Conservation (phyloP, 306 rosid genomes). For the Rosa chinensis region DNA sequence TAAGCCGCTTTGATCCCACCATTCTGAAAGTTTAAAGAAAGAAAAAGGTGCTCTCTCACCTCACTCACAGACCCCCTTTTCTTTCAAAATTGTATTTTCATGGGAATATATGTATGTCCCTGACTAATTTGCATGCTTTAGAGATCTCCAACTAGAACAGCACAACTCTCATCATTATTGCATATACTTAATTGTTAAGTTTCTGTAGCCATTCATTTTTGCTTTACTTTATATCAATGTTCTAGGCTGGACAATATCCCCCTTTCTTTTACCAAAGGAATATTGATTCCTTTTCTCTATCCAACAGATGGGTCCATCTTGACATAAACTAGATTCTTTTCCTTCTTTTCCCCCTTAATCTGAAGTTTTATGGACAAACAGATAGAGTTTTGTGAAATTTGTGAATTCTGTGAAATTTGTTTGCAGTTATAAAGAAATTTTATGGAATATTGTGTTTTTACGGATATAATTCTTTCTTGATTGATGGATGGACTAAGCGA, state of each 20-base stretch:
- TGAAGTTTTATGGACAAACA: background rate
- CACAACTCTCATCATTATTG: constrained; percentile 33
- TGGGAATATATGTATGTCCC: constrained; percentile 3
- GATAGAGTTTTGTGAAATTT: no score
- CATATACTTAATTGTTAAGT: constrained; percentile 61
- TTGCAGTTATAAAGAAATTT: no score
- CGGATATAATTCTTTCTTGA: background rate
- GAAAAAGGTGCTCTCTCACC: constrained; percentile 17
- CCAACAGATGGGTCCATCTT: constrained; percentile 18
- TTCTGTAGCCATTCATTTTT: constrained; percentile 25
- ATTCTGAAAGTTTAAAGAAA: constrained; percentile 26
- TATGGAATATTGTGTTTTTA: background rate
- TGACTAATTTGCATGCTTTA: constrained; percentile 16
- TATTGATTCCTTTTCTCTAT: constrained; percentile 25
- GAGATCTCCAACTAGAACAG: constrained; percentile 25
- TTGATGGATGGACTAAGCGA: background rate
- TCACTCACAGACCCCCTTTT: background rate
- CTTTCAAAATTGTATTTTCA: constrained; percentile 3
- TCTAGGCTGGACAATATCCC: constrained; percentile 54
- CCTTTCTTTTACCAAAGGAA: constrained; percentile 44
- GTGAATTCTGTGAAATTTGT: no score
- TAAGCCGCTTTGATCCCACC: constrained; percentile 13
- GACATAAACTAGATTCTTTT: background rate
- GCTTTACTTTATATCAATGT: constrained; percentile 34
- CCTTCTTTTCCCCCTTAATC: background rate